Evolutionary conservation across 768 basidiomycete genomes (phyloP), one percentile per base, ranked within the genome.

Genomic region (Tulasnella sp.): DNA sequence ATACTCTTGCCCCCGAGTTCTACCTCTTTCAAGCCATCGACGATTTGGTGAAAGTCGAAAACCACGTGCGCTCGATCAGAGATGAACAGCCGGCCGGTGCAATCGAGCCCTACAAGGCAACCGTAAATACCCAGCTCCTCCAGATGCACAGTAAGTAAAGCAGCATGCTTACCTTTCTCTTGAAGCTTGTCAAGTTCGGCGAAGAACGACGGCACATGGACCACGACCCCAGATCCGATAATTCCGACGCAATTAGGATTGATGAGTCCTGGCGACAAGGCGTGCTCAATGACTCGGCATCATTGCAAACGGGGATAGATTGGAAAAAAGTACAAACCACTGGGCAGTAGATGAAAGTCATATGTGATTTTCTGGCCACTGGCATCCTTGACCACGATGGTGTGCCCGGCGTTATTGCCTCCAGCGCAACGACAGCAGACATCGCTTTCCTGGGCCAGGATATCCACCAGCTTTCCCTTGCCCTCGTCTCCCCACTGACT

Each of bases 41-140:
- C 97, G 81, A 99, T 98, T 85, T 99, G 97, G 84, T 99, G 97
- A 83, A 99, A 99, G 82, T 99, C 97, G 81, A 99, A 96, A 40
- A 99, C 97, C 78, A 99, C 90, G 79, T 97, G 94, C 3, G 97
- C 94, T 78, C 97, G 91, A 84, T 99, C 96, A 34, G 97, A 99
- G 79, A 99, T 87, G 82, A 97, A 92, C 25, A 99, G 84, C 40
- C 97, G 91, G 76, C 88, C 87, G 14, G 89, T 88, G 84, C 94
- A 97, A 81, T 92, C 87, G 54, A 99, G 89, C 25, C 97, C 96
- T 97, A 74, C 12, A 3, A 31, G 8, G 31, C 8, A 15, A 25
- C 9, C 29, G 11, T 22, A 8, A 39, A 40, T 31, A 45, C 19
- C 42, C 15, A 17, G 42, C 42, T 17, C 25, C 4, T 52, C 37